phyloP scores from a whole-genome alignment of 2,329 filamentous ascomycete species.

The Emergomyces pasteurianus region DNA sequence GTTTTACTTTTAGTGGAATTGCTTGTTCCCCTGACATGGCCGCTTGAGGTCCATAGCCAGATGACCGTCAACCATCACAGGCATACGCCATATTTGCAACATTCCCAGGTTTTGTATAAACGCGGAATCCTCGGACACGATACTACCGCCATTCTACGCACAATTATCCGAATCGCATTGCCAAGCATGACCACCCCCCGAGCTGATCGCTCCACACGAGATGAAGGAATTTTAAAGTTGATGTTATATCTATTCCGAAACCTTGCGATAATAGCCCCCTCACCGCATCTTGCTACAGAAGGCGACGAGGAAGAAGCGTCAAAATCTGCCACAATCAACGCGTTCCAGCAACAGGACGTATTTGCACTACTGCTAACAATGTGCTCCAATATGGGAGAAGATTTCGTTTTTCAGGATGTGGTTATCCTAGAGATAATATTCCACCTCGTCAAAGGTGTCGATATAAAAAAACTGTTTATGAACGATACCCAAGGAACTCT shows the following conservation, averaged over 20 bases:
- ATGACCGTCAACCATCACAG: slow-evolving; percentile 90
- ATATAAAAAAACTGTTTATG: slow-evolving; percentile 76
- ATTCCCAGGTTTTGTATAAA: slow-evolving; percentile 85
- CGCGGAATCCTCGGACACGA: slow-evolving; percentile 76
- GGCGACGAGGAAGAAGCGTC: slow-evolving; percentile 86
- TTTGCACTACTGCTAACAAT: slow-evolving; percentile 75
- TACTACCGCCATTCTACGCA: slow-evolving; percentile 62
- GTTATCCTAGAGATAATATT: slow-evolving; percentile 87
- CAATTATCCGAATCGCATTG: slow-evolving; percentile 66
- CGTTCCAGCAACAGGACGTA: slow-evolving; percentile 82
- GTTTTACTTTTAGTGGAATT: slow-evolving; percentile 53
- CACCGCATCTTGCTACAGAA: slow-evolving; percentile 60
- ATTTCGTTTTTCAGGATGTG: slow-evolving; percentile 81
- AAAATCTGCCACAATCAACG: slow-evolving; percentile 74
- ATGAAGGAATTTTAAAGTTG: slow-evolving; percentile 87
- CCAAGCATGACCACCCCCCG: slow-evolving; percentile 73
- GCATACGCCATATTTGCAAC: slow-evolving; percentile 78
- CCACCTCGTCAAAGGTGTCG: slow-evolving; percentile 80
- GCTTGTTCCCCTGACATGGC: slow-evolving; percentile 88
- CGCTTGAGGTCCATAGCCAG: slow-evolving; percentile 65
- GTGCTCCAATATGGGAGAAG: slow-evolving; percentile 84
- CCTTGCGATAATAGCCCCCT: slow-evolving; percentile 68
- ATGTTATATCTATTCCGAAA: slow-evolving; percentile 84
- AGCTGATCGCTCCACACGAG: slow-evolving; percentile 62
- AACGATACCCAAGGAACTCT: slow-evolving; percentile 58